Evolutionary conservation across 2,329 filamentous ascomycete genomes (phyloP), one percentile per base, ranked within the genome.

Genomic region (Cordyceps sp.): DNA sequence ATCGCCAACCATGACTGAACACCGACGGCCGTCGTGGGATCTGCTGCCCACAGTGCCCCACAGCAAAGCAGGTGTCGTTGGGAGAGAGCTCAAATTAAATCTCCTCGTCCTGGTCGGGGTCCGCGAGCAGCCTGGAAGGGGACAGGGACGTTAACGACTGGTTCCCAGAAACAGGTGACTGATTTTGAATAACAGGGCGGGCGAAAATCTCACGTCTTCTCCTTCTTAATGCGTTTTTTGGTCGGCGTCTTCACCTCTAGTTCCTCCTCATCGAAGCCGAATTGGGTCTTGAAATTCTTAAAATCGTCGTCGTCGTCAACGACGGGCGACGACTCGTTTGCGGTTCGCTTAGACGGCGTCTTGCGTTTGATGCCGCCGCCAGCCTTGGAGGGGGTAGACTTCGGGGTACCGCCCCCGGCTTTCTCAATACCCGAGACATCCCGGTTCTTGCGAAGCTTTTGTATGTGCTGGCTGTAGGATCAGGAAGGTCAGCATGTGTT

Each of bases 391-490:
- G 42, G 36, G 10, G 32, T 16, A 10, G 20, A 6, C 20, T n/a
- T 28, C 15, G 31, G 31, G 13, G 35, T 17, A 7, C 32, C 34
- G 14, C 37, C 37, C 6, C 39, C 33, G 0, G 40, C 40, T 13
- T 39, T 42, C 21, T 45, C 28, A 15, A 49, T 38, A 7, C 34
- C 42, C 10, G 37, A 26, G 5, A 43, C 45, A n/a, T 54, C 53
- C 6, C 52, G 48, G 24, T 38, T 47, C 37, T 47, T 51, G 37
- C 55, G 55, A 4, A 64, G 50, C 39, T 62, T 64, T 39, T 60
- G 56, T 7, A 64, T 52, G 22, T 64, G 61, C 41, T 64, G 61
- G 29, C 61, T 64, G 30, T 32, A 33, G 26, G 25, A 13, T 32
- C 27, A 4, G 33, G 19, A 23, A 16, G 3, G 35, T 47, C 40